These are phyloP conservation scores for Cylindrotheca fusiformis DNA, from an alignment of 108 stramenopile species.

Conservation along the genomic window DNA sequence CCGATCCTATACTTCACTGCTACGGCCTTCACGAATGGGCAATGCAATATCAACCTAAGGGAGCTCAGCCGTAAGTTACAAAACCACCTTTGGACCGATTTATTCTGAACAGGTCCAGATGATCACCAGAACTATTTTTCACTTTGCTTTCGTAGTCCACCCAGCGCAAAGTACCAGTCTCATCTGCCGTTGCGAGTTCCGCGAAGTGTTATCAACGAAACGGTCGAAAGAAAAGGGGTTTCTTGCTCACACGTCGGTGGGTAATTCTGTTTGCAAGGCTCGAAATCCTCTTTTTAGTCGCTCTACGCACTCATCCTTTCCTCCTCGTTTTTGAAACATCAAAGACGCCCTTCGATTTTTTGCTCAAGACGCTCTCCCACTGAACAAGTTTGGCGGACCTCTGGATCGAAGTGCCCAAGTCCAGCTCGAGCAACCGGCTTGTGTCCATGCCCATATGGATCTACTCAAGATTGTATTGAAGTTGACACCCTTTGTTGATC, in stretches of 20 bases:
- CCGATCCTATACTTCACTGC: conserved; percentile 85
- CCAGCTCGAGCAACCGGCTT: conserved; percentile 50
- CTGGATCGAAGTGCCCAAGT: conserved; percentile 62
- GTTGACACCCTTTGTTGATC: conserved; percentile 66
- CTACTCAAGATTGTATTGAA: conserved; percentile 85
- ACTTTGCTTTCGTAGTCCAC: conserved; percentile 4
- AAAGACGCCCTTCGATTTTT: conserved; percentile 91
- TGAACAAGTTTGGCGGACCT: conserved; percentile 60
- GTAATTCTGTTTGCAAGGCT: too few relatives aligned
- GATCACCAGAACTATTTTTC: not conserved
- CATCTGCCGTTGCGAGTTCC: conserved; percentile 77
- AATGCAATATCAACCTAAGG: conserved; percentile 88
- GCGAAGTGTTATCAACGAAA: conserved; percentile 63
- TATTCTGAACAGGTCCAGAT: not conserved
- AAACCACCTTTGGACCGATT: not conserved
- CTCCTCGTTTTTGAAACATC: not conserved
- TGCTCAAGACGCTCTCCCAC: conserved; percentile 76
- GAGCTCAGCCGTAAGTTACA: conserved; percentile 22
- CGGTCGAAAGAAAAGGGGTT: conserved; percentile 82
- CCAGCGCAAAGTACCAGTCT: conserved; percentile 73
- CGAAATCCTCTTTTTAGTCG: too few relatives aligned
- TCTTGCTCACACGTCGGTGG: conserved; percentile 82
- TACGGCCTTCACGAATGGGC: conserved; percentile 97
- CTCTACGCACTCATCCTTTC: too few relatives aligned
- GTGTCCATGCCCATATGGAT: conserved; percentile 96